A percentile compares a stretch with the other conserved stretches of the same genome.
phyloP scores from a whole-genome alignment of 208 protist genomes.

The Phytomonas sp. region DNA sequence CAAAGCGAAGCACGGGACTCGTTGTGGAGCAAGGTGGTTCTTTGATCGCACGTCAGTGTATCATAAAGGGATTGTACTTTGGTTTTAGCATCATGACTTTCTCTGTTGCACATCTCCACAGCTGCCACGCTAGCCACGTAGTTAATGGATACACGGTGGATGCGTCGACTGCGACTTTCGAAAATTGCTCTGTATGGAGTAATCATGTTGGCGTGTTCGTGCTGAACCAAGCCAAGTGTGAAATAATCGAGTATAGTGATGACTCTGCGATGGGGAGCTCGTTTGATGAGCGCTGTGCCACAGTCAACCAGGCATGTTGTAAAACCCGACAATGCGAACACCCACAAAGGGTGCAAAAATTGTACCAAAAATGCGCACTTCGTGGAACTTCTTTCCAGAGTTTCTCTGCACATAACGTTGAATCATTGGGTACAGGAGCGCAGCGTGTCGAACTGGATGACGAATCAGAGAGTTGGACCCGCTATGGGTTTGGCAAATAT shows the following conservation, averaged over 20 bases:
- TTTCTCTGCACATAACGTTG: neutral
- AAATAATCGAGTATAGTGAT: conserved; percentile 31
- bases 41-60: conserved; percentile 48
- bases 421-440: neutral
- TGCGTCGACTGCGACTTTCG: conserved; percentile 52
- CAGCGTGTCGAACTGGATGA: neutral
- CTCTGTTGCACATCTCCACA: conserved; percentile 60
- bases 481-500: neutral
- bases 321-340: neutral
- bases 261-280: conserved; percentile 20
- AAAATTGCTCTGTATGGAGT: conserved; percentile 49
- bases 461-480: neutral
- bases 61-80: conserved; percentile 55
- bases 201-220: conserved; percentile 68
- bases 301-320: neutral
- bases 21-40: conserved; percentile 62
- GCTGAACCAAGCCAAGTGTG: conserved; percentile 62
- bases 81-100: conserved; percentile 63
- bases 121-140: conserved; percentile 53
- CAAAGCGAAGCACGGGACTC: conserved; percentile 36
- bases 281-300: conserved; percentile 12
- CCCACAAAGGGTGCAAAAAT: neutral
- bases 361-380: neutral
- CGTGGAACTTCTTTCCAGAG: neutral
- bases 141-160: conserved; percentile 80